Evolutionary conservation across 345 rosid species (phyloP), one percentile per base, ranked within the genome.

Genomic region (Turritis glabra): DNA sequence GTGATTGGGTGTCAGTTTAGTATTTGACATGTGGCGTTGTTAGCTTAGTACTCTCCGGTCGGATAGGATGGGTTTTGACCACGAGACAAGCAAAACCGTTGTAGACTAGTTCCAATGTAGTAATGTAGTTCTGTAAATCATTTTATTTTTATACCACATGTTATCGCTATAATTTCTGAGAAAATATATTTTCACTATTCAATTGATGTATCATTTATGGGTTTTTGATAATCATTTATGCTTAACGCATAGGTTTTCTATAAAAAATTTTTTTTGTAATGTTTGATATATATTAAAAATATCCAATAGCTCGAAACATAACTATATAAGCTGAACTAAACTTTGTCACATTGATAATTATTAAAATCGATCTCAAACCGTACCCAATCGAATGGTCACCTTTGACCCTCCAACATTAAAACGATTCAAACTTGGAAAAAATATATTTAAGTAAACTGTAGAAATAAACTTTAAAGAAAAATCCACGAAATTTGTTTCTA

Each of bases 21-120:
- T 2, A 8, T 22, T 35, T 14, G 47, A 70, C 76, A 77, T 7
- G 32, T 71, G 67, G 35, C 51, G 6, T 7, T 18, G 30, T 32
- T 29, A 5, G 11, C 40, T 23, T 55, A 8, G 22, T 21, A 21
- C 21, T 22, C 72, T 71, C 76, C 80, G n/a, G 37, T 54, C 22
- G 54, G 47, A 77, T 77, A 46, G 80, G 72, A 33, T 54, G 29
- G 29, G 71, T 18, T 44, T 62, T 64, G 72, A 71, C 80, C 80
- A 48, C 5, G 17, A 17, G 53, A 57, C 76, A 10, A 33, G 65
- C 71, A 37, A 54, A 63, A 4, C 76, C 35, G 71, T 70, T 70
- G 35, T 37, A 76, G 79, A 61, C 69, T 68, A 7, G 30, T 60
- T 75, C 74, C 21, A 22, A 50, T 59, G 48, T 51, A n/a, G 6